Percentiles rank a stretch among this genome's conserved stretches.
These are phyloP conservation scores for Suillus ampliporus DNA, from an alignment of 768 basidiomycete genomes.

Conservation along the genomic window DNA sequence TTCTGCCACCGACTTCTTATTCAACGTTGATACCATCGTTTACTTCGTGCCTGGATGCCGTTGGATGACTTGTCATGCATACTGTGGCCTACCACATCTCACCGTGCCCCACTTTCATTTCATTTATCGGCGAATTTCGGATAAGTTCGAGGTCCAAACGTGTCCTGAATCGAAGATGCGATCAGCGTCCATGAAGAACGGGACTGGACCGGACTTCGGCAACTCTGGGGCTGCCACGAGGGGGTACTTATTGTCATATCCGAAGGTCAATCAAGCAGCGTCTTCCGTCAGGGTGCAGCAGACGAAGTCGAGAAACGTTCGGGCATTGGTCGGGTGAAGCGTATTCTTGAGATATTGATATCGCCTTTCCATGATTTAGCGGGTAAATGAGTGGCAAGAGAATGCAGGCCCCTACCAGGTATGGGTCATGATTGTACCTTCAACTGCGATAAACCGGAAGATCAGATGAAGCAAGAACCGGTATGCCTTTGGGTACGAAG, in stretches of 20 bases:
- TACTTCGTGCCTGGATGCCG: slow-evolving; percentile 97
- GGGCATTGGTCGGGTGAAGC: background rate
- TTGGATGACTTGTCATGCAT: slow-evolving; percentile 71
- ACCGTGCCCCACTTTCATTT: background rate
- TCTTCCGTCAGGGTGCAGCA: background rate
- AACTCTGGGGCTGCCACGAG: too few species aligned
- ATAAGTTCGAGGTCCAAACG: background rate
- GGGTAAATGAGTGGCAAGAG: too few species aligned
- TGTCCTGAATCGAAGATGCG: background rate
- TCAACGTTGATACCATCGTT: slow-evolving; percentile 91
- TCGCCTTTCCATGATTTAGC: too few species aligned
- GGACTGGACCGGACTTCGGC: background rate
- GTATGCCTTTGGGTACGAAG: too few species aligned
- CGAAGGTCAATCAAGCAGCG: background rate
- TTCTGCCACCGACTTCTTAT: slow-evolving; percentile 93
- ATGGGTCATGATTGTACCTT: too few species aligned
- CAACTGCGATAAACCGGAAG: too few species aligned
- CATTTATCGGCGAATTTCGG: background rate
- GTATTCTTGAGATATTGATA: background rate
- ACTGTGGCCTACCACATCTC: background rate
- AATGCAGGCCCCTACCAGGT: too few species aligned
- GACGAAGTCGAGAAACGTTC: background rate
- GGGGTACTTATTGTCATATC: background rate
- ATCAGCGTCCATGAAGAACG: background rate
- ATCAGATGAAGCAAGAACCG: too few species aligned